phyloP scores from a whole-genome alignment of 1,284 basidiomycete species.

The Cryptococcus floricola region DNA sequence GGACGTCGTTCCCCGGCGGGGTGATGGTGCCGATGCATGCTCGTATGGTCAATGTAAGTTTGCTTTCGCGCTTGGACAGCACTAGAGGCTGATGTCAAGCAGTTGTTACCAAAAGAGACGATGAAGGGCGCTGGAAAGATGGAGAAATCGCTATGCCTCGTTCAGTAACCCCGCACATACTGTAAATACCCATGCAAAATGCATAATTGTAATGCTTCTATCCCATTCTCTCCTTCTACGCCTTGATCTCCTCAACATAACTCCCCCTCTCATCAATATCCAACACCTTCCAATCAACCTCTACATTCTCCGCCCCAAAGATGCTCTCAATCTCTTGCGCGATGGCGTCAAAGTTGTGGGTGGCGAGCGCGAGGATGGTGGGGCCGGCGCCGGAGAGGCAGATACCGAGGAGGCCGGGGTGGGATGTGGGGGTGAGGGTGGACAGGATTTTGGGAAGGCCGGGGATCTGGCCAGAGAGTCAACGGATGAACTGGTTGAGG shows the following conservation, averaged over 20 bases:
- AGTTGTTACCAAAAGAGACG: background rate
- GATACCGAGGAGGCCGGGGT: slow-evolving; percentile 92
- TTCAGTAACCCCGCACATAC: background rate
- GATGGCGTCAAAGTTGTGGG: slow-evolving; percentile 72
- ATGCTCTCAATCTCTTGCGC: slow-evolving; percentile 73
- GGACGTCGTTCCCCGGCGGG: slow-evolving; percentile 37
- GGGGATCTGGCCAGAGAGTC: slow-evolving; percentile 65
- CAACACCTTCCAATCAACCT: slow-evolving; percentile 58
- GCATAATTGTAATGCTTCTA: background rate
- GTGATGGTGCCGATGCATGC: slow-evolving; percentile 36
- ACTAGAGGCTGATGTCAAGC: background rate
- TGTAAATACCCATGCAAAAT: too few species aligned
- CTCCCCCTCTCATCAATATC: slow-evolving; percentile 49
- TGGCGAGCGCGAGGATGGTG: slow-evolving; percentile 95
- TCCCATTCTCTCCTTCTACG: background rate
- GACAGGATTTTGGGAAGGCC: slow-evolving; percentile 88
- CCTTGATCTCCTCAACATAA: slow-evolving; percentile 38
- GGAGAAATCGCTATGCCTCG: background rate
- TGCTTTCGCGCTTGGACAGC: background rate
- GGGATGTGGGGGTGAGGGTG: slow-evolving; percentile 76
- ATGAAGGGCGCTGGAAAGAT: background rate
- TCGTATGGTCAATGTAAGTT: slow-evolving; percentile 33
- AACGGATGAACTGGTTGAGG: background rate
- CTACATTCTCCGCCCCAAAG: slow-evolving; percentile 66
- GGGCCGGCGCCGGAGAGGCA: slow-evolving; percentile 97